These are phyloP conservation scores for Colletotrichum simmondsii DNA, from an alignment of 2,329 filamentous ascomycete genomes.

Conservation along the genomic window DNA sequence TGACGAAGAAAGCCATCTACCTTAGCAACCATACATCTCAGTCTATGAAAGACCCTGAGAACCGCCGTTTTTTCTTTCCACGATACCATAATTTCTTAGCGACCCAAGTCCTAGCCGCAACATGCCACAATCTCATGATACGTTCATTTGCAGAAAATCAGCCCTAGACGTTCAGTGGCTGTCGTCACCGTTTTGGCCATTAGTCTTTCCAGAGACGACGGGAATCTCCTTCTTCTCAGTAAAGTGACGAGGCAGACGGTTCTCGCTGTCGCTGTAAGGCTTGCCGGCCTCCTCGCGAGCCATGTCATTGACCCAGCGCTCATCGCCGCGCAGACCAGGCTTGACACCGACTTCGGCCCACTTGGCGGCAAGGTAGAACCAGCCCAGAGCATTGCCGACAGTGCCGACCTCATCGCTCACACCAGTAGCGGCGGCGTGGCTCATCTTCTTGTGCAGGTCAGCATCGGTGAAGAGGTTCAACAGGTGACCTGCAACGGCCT, in stretches of 20 bases:
- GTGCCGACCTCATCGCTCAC: conserved; percentile 87
- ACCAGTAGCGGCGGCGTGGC: conserved; percentile 68
- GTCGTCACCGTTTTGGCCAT: neutral
- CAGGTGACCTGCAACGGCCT: conserved; percentile 75
- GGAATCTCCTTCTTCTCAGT: conserved; percentile 44
- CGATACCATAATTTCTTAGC: neutral
- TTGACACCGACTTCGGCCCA: conserved; percentile 65
- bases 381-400: conserved; percentile 80
- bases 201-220: neutral
- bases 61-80: neutral
- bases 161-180: neutral
- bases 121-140: neutral
- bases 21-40: neutral
- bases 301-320: conserved; percentile 79
- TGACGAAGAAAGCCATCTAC: neutral
- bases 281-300: conserved; percentile 72
- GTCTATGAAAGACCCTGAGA: neutral
- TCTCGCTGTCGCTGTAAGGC: conserved; percentile 69
- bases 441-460: conserved; percentile 74
- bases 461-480: conserved; percentile 73
- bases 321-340: conserved; percentile 65
- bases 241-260: conserved; percentile 64
- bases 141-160: too few species aligned
- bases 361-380: conserved; percentile 81
- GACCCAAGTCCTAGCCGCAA: neutral